Conservation (phyloP, 169 alveolate species). For the Theileria equi region DNA sequence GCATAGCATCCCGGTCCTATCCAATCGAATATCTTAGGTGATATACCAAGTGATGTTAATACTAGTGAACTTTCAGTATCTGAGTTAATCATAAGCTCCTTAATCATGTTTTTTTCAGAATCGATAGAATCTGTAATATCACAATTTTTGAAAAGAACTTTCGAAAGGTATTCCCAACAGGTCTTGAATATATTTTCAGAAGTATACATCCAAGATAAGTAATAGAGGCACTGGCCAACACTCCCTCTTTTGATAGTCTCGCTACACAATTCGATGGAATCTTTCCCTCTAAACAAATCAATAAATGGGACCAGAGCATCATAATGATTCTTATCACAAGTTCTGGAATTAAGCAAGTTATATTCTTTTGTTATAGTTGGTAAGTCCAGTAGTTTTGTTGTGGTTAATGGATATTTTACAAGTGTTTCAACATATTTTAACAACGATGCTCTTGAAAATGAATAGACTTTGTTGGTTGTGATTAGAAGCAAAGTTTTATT, state of each 20-base stretch:
- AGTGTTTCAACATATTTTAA: not conserved
- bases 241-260: constrained; percentile 5
- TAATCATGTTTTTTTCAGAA: too few relatives aligned
- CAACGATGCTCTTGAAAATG: not conserved
- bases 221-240: constrained; percentile 45
- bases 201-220: constrained; percentile 50
- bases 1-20: constrained; percentile 58
- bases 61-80: too few relatives aligned
- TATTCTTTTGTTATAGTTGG: not conserved
- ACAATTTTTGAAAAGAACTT: too few relatives aligned
- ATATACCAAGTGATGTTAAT: constrained; percentile 51
- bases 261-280: constrained; percentile 11
- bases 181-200: constrained; percentile 41
- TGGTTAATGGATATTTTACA: not conserved
- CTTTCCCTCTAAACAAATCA: constrained; percentile 21
- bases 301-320: too few relatives aligned
- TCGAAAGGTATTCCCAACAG: too few relatives aligned
- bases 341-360: too few relatives aligned
- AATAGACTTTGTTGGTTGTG: not conserved
- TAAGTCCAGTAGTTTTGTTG: not conserved
- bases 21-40: constrained; percentile 36
- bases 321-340: too few relatives aligned
- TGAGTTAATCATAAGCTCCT: too few relatives aligned
- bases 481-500: too few relatives aligned
- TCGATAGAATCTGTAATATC: too few relatives aligned